A percentile compares a stretch with the other conserved stretches of the same genome.
phyloP scores from a whole-genome alignment of 495 filamentous ascomycete genomes.

The Cladorrhinum samala region DNA sequence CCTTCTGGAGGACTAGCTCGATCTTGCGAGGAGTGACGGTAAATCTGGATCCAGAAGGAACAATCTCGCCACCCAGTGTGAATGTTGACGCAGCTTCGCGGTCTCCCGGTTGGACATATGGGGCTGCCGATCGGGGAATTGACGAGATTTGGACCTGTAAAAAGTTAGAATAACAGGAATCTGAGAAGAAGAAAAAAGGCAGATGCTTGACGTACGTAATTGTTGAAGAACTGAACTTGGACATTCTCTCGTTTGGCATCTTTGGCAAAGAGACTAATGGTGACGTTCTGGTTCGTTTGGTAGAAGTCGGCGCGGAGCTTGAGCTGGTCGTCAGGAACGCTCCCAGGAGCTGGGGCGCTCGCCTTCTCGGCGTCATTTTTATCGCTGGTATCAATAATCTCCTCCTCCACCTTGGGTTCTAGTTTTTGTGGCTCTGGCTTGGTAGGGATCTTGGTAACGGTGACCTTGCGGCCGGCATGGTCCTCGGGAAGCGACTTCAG shows the following conservation, averaged over 20 bases:
- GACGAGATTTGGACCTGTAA: conserved; percentile 21
- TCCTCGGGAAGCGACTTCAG: conserved; percentile 61
- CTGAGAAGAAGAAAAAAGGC: too few species aligned
- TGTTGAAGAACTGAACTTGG: conserved; percentile 19
- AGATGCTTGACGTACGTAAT: conserved; percentile 19
- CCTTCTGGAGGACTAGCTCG: conserved; percentile 71
- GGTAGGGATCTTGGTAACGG: conserved; percentile 59
- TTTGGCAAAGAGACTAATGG: conserved; percentile 34
- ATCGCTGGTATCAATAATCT: conserved; percentile 20
- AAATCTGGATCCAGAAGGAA: conserved; percentile 51
- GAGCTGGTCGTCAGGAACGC: conserved; percentile 25
- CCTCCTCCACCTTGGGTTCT: conserved; percentile 21
- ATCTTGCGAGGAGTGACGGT: conserved; percentile 75
- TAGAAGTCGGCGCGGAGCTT: conserved; percentile 34
- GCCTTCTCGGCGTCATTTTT: conserved; percentile 14
- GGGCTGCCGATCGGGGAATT: conserved; percentile 21
- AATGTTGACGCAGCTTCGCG: conserved; percentile 49
- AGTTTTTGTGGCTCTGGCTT: conserved; percentile 31
- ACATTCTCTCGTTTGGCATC: conserved; percentile 31
- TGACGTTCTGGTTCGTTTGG: conserved; percentile 32
- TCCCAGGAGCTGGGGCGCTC: conserved; percentile 12
- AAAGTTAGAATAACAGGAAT: background rate
- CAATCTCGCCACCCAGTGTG: conserved; percentile 61
- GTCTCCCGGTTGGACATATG: conserved; percentile 22
- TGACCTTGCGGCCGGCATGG: conserved; percentile 52